Base-by-base conservation (phyloP, 2,329 filamentous ascomycete genomes). In the Colletotrichum liaoningense region DNA sequence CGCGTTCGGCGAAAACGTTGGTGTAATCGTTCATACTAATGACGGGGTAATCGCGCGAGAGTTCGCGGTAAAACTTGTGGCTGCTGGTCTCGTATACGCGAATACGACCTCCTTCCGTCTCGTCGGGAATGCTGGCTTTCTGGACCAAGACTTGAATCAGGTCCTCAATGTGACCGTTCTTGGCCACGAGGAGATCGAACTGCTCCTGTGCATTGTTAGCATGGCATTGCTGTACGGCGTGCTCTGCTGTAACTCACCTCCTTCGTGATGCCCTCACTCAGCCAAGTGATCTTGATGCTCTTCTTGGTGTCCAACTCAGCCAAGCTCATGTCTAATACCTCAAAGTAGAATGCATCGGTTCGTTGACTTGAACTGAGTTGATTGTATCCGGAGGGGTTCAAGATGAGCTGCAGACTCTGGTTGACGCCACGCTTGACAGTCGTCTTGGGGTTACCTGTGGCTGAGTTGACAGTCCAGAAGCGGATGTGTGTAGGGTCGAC, bases 261-360 rank as follows among this genome's bases (percentile, higher is more conserved):
- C 86, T 98, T 98, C 12, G 91, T 91, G 75, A 98, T 93, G 56
- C 97, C 97, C 75, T 99, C 97, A 54, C 93, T 93, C 58, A 99
- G 86, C 91, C 93, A 96, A 1, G 88, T 94, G 60, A 99, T 85
- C 81, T 94, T 96, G 75, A 98, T 86, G 70, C 87, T 91, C 86
- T 97, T 98, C 86, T 97, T 97, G 69, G 94, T 97, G 80, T 99
- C 97, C 56, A 97, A 88, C 82, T 99, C 97, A 28, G 94, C 93
- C 59, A 99, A 85, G 78, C 95, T 98, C 87, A 98, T 97, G 75
- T 99, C 97, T 54, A 99, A 86, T 33, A 98, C 91, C 81, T 99
- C 97, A 80, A 95, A 99, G 82, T 93, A 98, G 65, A 99, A 87
- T 1, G 93, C 91, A 82, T 98, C 96, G 24, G 89, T 84, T 67